Evolutionary conservation across 108 stramenopile genomes (phyloP).

Genomic region (Ochromonas danica): DNA sequence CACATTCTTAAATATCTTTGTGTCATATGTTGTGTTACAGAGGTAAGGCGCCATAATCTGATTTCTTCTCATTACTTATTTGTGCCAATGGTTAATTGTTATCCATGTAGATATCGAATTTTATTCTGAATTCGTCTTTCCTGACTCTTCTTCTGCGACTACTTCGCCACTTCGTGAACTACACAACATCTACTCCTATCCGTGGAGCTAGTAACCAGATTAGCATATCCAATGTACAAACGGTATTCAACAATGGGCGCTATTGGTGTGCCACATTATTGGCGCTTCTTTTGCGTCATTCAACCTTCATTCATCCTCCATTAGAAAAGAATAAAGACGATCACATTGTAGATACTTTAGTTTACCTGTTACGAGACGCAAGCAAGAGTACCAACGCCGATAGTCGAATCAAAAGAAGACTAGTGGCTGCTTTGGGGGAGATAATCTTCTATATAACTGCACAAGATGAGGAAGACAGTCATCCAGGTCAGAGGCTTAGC

Average conservation of each 20-base stretch:
- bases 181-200: no score
- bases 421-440: slow-evolving; percentile 58
- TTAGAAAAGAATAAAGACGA: neutral
- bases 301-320: slow-evolving; percentile 52
- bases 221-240: no score
- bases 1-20: slow-evolving; percentile 51
- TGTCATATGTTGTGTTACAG: no score
- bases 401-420: slow-evolving; percentile 36
- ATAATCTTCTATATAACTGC: slow-evolving; percentile 58
- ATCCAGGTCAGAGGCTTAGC: neutral
- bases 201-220: no score
- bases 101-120: slow-evolving; percentile 41
- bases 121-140: slow-evolving; percentile 55
- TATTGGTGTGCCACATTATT: slow-evolving; percentile 34
- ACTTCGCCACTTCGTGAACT: neutral
- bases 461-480: slow-evolving; percentile 37
- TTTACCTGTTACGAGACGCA: slow-evolving; percentile 38
- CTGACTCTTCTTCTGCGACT: slow-evolving; percentile 46
- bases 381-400: slow-evolving; percentile 5
- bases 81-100: neutral
- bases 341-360: slow-evolving; percentile 29
- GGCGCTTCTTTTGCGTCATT: slow-evolving; percentile 55
- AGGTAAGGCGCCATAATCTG: neutral
- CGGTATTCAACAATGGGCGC: no score
- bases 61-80: no score